phyloP scores from a whole-genome alignment of 1,139 yeast genomes.

The Scheffersomyces insectosa region DNA sequence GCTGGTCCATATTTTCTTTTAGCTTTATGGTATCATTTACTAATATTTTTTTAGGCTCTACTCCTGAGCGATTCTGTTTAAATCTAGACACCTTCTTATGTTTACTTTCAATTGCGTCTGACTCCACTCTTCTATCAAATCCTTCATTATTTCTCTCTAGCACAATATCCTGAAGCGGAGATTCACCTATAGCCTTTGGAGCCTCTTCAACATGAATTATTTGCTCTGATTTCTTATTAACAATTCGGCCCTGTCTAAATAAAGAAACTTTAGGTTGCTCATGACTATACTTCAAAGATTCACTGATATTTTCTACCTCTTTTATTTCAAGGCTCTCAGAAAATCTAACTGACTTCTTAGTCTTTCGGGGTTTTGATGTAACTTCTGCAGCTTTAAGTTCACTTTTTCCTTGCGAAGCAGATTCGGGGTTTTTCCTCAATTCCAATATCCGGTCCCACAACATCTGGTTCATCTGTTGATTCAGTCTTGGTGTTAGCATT shows the following conservation, averaged over 20 bases:
- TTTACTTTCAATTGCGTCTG: conserved; percentile 1
- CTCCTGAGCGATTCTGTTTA: conserved; percentile 4
- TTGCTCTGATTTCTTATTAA: background rate
- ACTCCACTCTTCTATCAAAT: conserved; percentile 8
- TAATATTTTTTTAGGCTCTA: background rate
- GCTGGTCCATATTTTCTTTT: background rate
- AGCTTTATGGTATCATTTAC: background rate
- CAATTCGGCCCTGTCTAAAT: conserved; percentile 24
- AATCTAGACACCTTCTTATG: conserved; percentile 9
- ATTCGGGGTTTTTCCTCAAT: conserved; percentile 16
- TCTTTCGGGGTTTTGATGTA: conserved; percentile 1
- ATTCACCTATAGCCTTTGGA: background rate
- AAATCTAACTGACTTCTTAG: conserved; percentile 53
- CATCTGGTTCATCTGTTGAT: conserved; percentile 19
- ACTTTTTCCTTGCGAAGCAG: conserved; percentile 1
- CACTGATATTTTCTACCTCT: conserved; percentile 59
- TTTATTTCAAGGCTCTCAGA: conserved; percentile 54
- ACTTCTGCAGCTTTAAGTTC: conserved; percentile 4
- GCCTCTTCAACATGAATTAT: no score
- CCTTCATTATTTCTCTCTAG: conserved; percentile 9
- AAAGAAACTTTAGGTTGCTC: conserved; percentile 19
- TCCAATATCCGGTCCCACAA: conserved; percentile 34
- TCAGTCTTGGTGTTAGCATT: conserved; percentile 12
- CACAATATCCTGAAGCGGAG: conserved; percentile 10
- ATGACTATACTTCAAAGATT: conserved; percentile 39